Conservation (phyloP, 192 early-diverging fungal species). For the Mortierella alpina region DNA sequence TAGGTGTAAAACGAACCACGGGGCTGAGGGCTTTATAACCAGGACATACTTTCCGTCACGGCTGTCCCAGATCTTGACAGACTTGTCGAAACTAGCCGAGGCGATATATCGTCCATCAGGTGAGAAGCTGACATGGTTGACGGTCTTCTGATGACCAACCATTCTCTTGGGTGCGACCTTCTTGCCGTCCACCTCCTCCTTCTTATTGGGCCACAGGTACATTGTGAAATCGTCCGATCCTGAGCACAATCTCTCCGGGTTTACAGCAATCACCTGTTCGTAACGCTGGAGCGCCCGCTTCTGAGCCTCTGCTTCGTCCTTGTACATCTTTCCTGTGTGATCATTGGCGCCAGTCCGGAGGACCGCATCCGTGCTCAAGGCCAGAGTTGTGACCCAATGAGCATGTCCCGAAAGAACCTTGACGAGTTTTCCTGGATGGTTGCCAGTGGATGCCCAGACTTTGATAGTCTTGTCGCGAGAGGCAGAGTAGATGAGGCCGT, state of each 20-base stretch:
- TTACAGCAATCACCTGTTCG: conserved; percentile 70
- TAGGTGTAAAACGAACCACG: conserved; percentile 12
- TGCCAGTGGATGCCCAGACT: conserved; percentile 82
- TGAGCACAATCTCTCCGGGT: conserved; percentile 86
- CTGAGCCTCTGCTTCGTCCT: conserved; percentile 75
- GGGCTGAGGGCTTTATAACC: neutral
- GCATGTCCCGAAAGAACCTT: conserved; percentile 91
- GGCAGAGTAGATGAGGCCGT: conserved; percentile 91
- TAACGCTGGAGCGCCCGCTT: conserved; percentile 83
- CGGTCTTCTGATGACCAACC: conserved; percentile 95
- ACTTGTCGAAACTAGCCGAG: conserved; percentile 96
- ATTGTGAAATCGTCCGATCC: conserved; percentile 99
- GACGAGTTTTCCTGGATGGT: conserved; percentile 78
- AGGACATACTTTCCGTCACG: conserved; percentile 72
- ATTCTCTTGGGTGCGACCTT: conserved; percentile 82
- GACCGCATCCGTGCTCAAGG: conserved; percentile 91
- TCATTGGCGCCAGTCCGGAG: conserved; percentile 92
- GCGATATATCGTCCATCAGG: conserved; percentile 91
- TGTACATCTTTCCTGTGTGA: conserved; percentile 76
- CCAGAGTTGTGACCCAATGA: conserved; percentile 97
- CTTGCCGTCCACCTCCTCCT: conserved; percentile 72
- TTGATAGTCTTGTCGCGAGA: conserved; percentile 97
- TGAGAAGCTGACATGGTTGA: conserved; percentile 94
- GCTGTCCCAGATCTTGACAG: conserved; percentile 98
- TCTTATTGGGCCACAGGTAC: conserved; percentile 83